Base-by-base conservation (phyloP, 148 eudicot genomes). In the Dysphania ambrosioides region DNA sequence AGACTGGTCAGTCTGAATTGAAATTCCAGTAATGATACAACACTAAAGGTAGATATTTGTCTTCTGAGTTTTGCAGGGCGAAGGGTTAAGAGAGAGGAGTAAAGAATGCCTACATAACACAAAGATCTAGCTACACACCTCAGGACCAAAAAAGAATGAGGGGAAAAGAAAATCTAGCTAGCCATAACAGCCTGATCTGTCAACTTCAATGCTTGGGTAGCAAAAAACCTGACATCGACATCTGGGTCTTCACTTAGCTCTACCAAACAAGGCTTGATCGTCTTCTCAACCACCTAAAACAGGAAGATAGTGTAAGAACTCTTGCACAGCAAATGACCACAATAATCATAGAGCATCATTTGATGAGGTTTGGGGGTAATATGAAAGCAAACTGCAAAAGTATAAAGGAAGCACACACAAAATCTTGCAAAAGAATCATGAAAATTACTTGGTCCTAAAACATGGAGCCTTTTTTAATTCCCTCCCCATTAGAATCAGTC, bases 191-290 rank as follows among this genome's bases (percentile, higher is more conserved):
- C 79, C 21, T 79, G 79, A 24, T 75, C 72, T 5, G 78, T 79
- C 24, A 64, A 62, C 67, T 75, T 75, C 10, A 80, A 69, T 23
- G 83, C 83, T 80, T 76, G 69, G 71, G 79, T 76, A 2, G 83
- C 83, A 3, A 80, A 80, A 71, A 41, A 80, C 55, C 83, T 75
- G 73, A 80, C 83, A 38, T 80, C 83, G 3, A 80, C 83, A 59
- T 80, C 83, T 24, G 83, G 83, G 55, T 80, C 83, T 80, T 80
- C 83, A 65, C 83, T 80, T 8, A 80, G 83, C 76, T 80, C 83
- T 32, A 77, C 63, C 73, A 80, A 71, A 53, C 79, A 75, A 56
- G 83, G 83, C 70, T 40, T 80, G 56, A 80, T 80, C 2, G 76
- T 80, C 49, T 49, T 75, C n/a, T 75, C 83, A 34, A 76, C 83